These are phyloP conservation scores for Cenchrus americanus DNA, from an alignment of 176 grass and related monocot species.

Conservation along the genomic window DNA sequence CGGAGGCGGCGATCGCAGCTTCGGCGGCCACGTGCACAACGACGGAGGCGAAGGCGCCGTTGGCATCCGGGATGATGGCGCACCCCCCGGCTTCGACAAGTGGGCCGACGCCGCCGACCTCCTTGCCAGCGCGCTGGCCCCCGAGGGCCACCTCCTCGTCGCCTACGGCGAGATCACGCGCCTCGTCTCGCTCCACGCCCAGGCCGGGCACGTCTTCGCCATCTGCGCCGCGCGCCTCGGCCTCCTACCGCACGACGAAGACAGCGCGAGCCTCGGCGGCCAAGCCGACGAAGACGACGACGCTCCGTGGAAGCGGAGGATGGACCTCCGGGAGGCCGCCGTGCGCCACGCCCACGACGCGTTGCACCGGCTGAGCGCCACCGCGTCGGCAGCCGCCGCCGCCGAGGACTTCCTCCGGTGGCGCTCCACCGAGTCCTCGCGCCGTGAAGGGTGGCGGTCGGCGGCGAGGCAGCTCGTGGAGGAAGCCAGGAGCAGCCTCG, in stretches of 20 bases:
- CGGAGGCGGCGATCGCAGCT: too few species aligned
- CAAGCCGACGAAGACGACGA: neutral
- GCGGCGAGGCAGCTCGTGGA: slow-evolving; percentile 9
- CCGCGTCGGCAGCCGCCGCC: slow-evolving; percentile 23
- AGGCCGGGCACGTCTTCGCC: slow-evolving; percentile 40
- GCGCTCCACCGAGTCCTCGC: neutral
- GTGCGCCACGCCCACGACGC: slow-evolving; percentile 38
- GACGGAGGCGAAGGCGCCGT: neutral
- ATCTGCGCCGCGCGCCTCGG: slow-evolving; percentile 29
- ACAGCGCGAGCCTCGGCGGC: neutral
- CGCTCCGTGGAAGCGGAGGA: slow-evolving; percentile 27
- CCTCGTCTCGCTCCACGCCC: slow-evolving; percentile 39
- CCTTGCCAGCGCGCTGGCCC: slow-evolving; percentile 24
- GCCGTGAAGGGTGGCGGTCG: neutral
- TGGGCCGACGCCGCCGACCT: slow-evolving; percentile 21
- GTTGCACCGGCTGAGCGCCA: slow-evolving; percentile 26
- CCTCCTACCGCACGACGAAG: neutral
- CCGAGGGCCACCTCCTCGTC: slow-evolving; percentile 4
- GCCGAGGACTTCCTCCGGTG: slow-evolving; percentile 39
- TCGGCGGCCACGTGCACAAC: neutral
- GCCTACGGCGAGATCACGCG: slow-evolving; percentile 49
- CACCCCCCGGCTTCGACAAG: neutral
- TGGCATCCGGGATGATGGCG: too few species aligned
- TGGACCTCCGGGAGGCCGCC: neutral
- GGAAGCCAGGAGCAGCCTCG: slow-evolving; percentile 39